Conservation (phyloP, 2,329 filamentous ascomycete genomes). For the Sporothrix inflata region DNA sequence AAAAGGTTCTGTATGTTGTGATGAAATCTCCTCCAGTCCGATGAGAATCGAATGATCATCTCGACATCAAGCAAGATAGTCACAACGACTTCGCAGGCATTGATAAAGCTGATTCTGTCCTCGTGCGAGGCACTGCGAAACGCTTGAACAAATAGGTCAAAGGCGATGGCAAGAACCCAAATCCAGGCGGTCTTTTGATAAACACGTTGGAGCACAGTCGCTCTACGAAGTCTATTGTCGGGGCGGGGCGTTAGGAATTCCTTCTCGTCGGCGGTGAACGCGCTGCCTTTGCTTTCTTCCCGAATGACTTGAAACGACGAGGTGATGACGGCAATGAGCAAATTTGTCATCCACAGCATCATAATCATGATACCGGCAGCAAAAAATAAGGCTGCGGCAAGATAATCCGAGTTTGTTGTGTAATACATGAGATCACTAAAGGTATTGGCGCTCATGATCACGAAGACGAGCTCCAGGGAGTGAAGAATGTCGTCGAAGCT, state of each 20-base stretch:
- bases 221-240: slow-evolving; percentile 46
- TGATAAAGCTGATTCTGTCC: slow-evolving; percentile 65
- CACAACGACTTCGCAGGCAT: slow-evolving; percentile 71
- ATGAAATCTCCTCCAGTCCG: slow-evolving; percentile 82
- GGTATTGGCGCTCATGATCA: slow-evolving; percentile 98
- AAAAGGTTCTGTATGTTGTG: slow-evolving; percentile 73
- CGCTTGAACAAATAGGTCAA: slow-evolving; percentile 78
- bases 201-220: slow-evolving; percentile 64
- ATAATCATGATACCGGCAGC: slow-evolving; percentile 80
- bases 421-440: slow-evolving; percentile 95
- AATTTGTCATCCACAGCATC: slow-evolving; percentile 94
- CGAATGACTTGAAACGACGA: slow-evolving; percentile 98
- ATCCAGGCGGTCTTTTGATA: slow-evolving; percentile 75
- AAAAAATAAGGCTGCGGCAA: slow-evolving; percentile 79
- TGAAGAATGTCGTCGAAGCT: slow-evolving; percentile 95
- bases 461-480: slow-evolving; percentile 91
- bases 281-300: slow-evolving; percentile 92
- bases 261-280: slow-evolving; percentile 78
- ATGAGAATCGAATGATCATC: slow-evolving; percentile 75
- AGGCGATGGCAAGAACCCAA: slow-evolving; percentile 81
- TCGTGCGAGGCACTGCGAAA: slow-evolving; percentile 78
- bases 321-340: slow-evolving; percentile 94
- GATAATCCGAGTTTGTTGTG: slow-evolving; percentile 87
- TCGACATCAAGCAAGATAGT: slow-evolving; percentile 80
- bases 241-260: slow-evolving; percentile 42